Conservation (phyloP, 305 asterid genomes). For the Rubia peregrina region DNA sequence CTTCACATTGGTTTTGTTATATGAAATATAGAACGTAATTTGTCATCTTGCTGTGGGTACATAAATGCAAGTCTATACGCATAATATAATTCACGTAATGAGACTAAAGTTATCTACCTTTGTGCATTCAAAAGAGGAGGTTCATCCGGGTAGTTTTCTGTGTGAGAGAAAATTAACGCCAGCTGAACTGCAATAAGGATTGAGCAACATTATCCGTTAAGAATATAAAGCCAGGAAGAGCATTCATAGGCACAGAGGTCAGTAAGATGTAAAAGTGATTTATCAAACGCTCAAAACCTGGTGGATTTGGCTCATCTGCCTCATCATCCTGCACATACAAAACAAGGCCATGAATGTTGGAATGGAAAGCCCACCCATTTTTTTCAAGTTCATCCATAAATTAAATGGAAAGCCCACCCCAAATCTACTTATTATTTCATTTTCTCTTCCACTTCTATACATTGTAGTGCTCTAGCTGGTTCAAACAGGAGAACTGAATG, state of each 20-base stretch:
- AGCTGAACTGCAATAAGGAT: slow-evolving; percentile 48
- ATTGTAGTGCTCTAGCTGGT: background rate
- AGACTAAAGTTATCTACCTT: slow-evolving; percentile 32
- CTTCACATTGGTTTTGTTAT: background rate
- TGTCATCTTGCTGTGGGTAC: no score
- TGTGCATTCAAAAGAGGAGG: slow-evolving; percentile 70
- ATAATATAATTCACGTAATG: background rate
- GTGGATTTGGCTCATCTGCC: slow-evolving; percentile 42
- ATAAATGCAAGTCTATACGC: background rate
- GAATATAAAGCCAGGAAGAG: slow-evolving; percentile 10
- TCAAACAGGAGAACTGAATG: background rate
- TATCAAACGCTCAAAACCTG: slow-evolving; percentile 41
- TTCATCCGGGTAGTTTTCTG: slow-evolving; percentile 89
- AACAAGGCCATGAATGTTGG: slow-evolving; percentile 12
- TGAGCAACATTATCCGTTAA: slow-evolving; percentile 21
- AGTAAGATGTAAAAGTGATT: slow-evolving; percentile 11
- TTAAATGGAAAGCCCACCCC: background rate
- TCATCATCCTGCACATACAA: slow-evolving; percentile 60
- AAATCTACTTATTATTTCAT: background rate
- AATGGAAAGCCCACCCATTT: background rate
- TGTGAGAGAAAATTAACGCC: slow-evolving; percentile 82
- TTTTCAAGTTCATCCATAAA: background rate
- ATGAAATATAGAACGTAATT: background rate
- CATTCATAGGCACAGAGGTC: slow-evolving; percentile 21
- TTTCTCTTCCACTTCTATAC: no score